Evolutionary conservation across 208 protist species (phyloP).

Genomic region (Tetramitus jugosus): DNA sequence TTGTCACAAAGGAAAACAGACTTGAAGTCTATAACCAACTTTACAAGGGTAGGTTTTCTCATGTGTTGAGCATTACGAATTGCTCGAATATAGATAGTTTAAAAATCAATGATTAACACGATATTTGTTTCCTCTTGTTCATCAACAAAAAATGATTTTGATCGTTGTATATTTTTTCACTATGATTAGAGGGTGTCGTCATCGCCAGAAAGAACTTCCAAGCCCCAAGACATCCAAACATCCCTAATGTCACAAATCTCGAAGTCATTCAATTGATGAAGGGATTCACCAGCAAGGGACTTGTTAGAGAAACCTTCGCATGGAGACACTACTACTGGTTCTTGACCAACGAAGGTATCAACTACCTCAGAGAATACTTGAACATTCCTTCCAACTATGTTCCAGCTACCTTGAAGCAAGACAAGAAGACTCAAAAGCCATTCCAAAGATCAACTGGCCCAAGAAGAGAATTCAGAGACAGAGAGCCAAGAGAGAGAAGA

Average conservation of each 20-base stretch:
- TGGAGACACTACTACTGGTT: constrained; percentile 89
- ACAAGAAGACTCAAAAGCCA: too few species aligned
- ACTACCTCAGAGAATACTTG: constrained; percentile 81
- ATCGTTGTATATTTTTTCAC: not conserved
- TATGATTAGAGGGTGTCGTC: constrained; percentile 41
- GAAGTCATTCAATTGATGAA: constrained; percentile 32
- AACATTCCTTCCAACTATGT: constrained; percentile 67
- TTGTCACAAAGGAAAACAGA: constrained; percentile 46
- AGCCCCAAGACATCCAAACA: constrained; percentile 34
- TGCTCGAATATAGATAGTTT: too few species aligned
- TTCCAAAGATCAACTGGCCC: too few species aligned
- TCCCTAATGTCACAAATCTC: constrained; percentile 32
- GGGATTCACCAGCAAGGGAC: constrained; percentile 30
- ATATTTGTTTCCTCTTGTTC: not conserved
- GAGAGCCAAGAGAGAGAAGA: too few species aligned
- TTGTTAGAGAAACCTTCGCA: constrained; percentile 78
- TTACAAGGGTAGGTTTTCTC: constrained; percentile 33
- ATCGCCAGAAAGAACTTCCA: constrained; percentile 43
- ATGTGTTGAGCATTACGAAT: not conserved
- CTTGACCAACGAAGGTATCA: constrained; percentile 74
- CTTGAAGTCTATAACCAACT: constrained; percentile 38
- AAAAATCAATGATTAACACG: not conserved
- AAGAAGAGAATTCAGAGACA: too few species aligned
- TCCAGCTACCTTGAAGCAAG: constrained; percentile 49
- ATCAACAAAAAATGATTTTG: not conserved